These are phyloP conservation scores for Solanum neorickii DNA, from an alignment of 257 asterid genomes.

Conservation along the genomic window DNA sequence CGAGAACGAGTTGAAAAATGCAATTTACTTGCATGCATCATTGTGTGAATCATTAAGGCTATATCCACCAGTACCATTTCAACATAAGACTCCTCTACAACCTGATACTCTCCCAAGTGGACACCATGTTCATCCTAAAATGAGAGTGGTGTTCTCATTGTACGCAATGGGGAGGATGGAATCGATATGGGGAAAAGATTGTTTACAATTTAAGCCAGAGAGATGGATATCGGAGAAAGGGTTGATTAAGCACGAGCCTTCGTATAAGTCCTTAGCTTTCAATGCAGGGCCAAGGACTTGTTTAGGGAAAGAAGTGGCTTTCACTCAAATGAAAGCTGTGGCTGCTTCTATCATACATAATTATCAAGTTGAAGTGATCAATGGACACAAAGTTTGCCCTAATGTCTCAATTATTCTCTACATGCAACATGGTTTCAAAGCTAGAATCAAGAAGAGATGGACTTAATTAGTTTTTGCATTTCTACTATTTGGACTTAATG, in stretches of 20 bases:
- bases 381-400: conserved; percentile 30
- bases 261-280: conserved; percentile 50
- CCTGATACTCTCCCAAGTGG: conserved; percentile 44
- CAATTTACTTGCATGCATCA: conserved; percentile 43
- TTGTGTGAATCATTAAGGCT: conserved; percentile 38
- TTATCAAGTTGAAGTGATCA: conserved; percentile 15
- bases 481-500: background rate
- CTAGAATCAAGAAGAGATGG: conserved; percentile 27
- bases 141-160: conserved; percentile 36
- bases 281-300: conserved; percentile 70
- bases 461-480: background rate
- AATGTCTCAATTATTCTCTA: conserved; percentile 46
- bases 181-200: conserved; percentile 42
- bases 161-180: conserved; percentile 62
- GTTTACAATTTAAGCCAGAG: conserved; percentile 42
- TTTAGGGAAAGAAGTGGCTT: conserved; percentile 50
- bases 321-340: conserved; percentile 32
- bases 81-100: conserved; percentile 39
- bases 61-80: conserved; percentile 57
- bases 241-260: conserved; percentile 29
- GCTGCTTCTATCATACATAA: conserved; percentile 40
- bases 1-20: conserved; percentile 10
- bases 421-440: conserved; percentile 46
- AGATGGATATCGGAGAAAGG: conserved; percentile 47
- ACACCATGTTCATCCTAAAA: conserved; percentile 27